These are phyloP conservation scores for Lunasporangiospora selenospora DNA, from an alignment of 192 early-diverging fungal species.

Conservation along the genomic window DNA sequence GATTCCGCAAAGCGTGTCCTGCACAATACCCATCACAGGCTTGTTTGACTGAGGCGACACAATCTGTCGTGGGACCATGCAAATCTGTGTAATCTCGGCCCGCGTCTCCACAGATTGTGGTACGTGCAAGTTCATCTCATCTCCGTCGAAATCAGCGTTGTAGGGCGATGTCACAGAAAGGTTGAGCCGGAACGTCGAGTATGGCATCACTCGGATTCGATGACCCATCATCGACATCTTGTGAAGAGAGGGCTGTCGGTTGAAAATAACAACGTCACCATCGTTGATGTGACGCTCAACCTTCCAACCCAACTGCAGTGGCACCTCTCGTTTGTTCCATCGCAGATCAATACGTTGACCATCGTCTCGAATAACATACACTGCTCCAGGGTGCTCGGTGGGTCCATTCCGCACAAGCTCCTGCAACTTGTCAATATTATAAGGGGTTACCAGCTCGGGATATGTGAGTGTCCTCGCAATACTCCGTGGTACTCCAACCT, in stretches of 20 bases:
- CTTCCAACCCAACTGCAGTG: slow-evolving; percentile 89
- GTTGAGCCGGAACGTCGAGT: slow-evolving; percentile 98
- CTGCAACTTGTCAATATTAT: slow-evolving; percentile 93
- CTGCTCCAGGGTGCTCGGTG: slow-evolving; percentile 94
- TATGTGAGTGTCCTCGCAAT: slow-evolving; percentile 98
- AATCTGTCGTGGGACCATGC: slow-evolving; percentile 98
- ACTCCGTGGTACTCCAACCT: slow-evolving; percentile 97
- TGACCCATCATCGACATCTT: slow-evolving; percentile 99
- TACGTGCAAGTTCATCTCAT: slow-evolving; percentile 99
- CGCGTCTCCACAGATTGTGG: slow-evolving; percentile 97
- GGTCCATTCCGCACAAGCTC: slow-evolving; percentile 90
- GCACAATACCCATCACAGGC: slow-evolving; percentile 99
- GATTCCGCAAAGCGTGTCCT: slow-evolving; percentile 96
- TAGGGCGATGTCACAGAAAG: slow-evolving; percentile 98
- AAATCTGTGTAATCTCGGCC: slow-evolving; percentile 95
- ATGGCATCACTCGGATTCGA: slow-evolving; percentile 96
- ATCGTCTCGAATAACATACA: slow-evolving; percentile 94
- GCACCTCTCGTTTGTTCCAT: slow-evolving; percentile 86
- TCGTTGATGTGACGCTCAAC: slow-evolving; percentile 96
- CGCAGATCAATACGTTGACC: slow-evolving; percentile 93
- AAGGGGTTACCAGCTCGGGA: slow-evolving; percentile 96
- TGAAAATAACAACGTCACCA: slow-evolving; percentile 98
- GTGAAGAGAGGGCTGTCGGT: slow-evolving; percentile 98
- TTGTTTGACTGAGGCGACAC: slow-evolving; percentile 97
- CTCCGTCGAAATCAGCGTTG: slow-evolving; percentile 99